These are phyloP conservation scores for Monoraphidium neglectum DNA, from an alignment of 139 green algal genomes.

Conservation along the genomic window DNA sequence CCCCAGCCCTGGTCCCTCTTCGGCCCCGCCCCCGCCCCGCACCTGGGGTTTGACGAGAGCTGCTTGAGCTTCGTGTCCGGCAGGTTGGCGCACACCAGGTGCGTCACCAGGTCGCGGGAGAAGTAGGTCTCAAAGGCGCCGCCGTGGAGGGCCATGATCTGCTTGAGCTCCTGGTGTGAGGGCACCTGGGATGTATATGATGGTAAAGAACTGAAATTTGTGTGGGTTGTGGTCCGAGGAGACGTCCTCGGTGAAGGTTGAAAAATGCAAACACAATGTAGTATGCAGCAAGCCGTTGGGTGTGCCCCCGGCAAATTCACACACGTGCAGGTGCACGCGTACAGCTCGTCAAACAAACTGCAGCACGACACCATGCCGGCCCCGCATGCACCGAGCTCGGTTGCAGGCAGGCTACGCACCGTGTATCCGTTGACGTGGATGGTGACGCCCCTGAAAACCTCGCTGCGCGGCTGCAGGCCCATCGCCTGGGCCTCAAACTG, in stretches of 20 bases:
- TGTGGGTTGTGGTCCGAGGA: not conserved
- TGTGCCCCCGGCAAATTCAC: too few species aligned
- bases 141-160: slow-evolving; percentile 91
- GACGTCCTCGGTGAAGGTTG: not conserved
- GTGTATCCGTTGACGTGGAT: slow-evolving; percentile 94
- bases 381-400: too few species aligned
- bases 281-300: too few species aligned
- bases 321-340: too few species aligned
- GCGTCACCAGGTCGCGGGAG: slow-evolving; percentile 73
- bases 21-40: not conserved
- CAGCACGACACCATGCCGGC: slow-evolving; percentile 19
- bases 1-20: too few species aligned
- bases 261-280: too few species aligned
- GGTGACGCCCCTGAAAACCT: slow-evolving; percentile 82
- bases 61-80: slow-evolving; percentile 90
- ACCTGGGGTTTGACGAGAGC: slow-evolving; percentile 39
- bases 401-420: slow-evolving; percentile 58
- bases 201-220: not conserved
- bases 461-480: not conserved
- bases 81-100: slow-evolving; percentile 92
- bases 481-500: slow-evolving; percentile 49
- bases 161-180: slow-evolving; percentile 82
- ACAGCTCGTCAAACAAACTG: not conserved
- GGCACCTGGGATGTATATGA: not conserved
- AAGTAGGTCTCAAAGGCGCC: slow-evolving; percentile 89